Conservation (phyloP, 2,329 filamentous ascomycete species). For the Fusarium sororula region DNA sequence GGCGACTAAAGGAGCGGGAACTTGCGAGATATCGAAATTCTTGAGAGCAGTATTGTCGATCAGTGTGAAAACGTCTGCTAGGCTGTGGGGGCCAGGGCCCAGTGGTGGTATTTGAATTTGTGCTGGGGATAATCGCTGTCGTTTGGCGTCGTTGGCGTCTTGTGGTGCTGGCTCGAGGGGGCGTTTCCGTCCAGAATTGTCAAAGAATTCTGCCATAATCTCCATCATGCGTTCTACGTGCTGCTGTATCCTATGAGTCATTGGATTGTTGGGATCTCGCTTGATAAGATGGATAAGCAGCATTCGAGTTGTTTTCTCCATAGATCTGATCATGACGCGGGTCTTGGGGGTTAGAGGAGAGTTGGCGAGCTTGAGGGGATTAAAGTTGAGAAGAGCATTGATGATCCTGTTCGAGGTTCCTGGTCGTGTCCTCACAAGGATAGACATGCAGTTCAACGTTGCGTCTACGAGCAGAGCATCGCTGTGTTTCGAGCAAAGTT, state of each 20-base stretch:
- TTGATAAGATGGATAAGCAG: conserved; percentile 85
- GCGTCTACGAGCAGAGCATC: conserved; percentile 90
- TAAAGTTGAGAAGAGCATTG: conserved; percentile 87
- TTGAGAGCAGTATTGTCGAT: conserved; percentile 77
- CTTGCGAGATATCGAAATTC: conserved; percentile 82
- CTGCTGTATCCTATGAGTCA: conserved; percentile 82
- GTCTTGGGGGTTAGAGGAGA: conserved; percentile 79
- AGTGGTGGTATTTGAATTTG: conserved; percentile 72
- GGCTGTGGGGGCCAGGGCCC: conserved; percentile 77
- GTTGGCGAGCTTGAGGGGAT: conserved; percentile 83
- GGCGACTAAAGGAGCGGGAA: conserved; percentile 79
- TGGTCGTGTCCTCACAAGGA: conserved; percentile 83
- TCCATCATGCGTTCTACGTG: conserved; percentile 86
- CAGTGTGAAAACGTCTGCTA: conserved; percentile 87
- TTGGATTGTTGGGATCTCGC: conserved; percentile 83
- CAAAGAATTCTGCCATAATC: conserved; percentile 79
- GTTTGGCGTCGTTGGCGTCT: conserved; percentile 82
- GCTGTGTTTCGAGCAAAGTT: conserved; percentile 55
- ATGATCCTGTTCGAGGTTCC: conserved; percentile 86
- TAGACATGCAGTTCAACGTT: conserved; percentile 86
- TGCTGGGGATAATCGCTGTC: conserved; percentile 69
- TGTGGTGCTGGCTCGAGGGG: conserved; percentile 74
- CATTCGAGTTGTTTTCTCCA: conserved; percentile 91
- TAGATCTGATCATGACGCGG: conserved; percentile 87
- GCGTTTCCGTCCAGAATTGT: conserved; percentile 82